A percentile compares a stretch with the other conserved stretches of the same genome.
Conservation (phyloP, 2,329 filamentous ascomycete species). For the Leptosphaerulina australis region DNA sequence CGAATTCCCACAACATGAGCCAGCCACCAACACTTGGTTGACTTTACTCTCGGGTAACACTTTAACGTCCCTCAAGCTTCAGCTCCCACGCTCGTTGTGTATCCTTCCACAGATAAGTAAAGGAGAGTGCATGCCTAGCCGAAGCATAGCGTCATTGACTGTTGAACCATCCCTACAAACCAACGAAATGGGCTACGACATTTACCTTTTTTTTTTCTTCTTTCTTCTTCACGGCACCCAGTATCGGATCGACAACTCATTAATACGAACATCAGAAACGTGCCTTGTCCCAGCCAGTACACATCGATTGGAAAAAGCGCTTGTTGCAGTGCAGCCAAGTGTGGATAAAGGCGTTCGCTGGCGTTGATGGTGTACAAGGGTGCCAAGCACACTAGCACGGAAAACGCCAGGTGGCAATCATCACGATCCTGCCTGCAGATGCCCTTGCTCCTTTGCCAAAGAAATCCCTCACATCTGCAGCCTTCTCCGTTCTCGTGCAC, state of each 20-base stretch:
- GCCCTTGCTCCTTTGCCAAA: constrained; percentile 14
- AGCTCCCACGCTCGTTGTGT: constrained; percentile 14
- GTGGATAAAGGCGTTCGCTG: constrained; percentile 21
- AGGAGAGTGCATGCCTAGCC: constrained; percentile 9
- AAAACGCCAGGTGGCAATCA: constrained; percentile 12
- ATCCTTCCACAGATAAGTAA: constrained; percentile 7
- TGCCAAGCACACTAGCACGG: constrained; percentile 4
- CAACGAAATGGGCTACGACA: constrained; percentile 1
- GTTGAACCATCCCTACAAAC: not conserved
- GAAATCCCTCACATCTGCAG: constrained; percentile 21
- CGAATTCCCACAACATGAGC: not conserved
- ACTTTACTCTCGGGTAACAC: constrained; percentile 13
- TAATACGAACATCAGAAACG: not conserved
- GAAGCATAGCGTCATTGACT: constrained; percentile 14
- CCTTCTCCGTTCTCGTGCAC: constrained; percentile 20
- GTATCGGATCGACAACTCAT: constrained; percentile 22
- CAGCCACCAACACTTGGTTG: constrained; percentile 13
- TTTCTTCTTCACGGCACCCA: constrained; percentile 31
- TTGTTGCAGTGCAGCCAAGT: constrained; percentile 14
- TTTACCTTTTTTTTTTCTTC: no score
- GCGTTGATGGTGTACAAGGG: constrained; percentile 17
- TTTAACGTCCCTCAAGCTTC: constrained; percentile 12
- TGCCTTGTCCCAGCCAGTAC: not conserved
- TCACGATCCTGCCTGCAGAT: constrained; percentile 17
- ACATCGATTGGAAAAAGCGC: constrained; percentile 23